Evolutionary conservation across 805 yeast genomes (phyloP), one percentile per base, ranked within the genome.

Genomic region (Hanseniaspora mollemarum): DNA sequence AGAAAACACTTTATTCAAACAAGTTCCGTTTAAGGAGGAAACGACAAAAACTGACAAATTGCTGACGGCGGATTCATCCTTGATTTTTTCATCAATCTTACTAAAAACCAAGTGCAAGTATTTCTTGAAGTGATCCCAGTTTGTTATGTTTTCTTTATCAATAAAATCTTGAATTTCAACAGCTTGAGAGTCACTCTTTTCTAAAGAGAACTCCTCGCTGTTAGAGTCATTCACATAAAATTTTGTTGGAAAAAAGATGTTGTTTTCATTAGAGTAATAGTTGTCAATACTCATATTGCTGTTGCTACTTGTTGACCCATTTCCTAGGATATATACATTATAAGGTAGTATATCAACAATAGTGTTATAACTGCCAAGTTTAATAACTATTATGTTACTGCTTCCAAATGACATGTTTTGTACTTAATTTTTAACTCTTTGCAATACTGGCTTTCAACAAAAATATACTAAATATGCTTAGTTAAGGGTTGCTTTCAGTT

Each of bases 181-280:
- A 12, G 43, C 3, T 8, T 5, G 16, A 21, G 22, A 25, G 3
- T 26, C 43, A 25, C 9, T 16, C 22, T 39, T 4, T 8, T 39
- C 32, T 13, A 39, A 39, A 25, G 43, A 39, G 4, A 39, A 21
- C 3, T 39, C 21, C 7, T 25, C n/a, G 4, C 15, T 3, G 26
- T 39, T n/a, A 13, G 18, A 4, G 13, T 24, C 9, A n/a, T 19
- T 39, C 3, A 12, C 21, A 16, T 39, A 39, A 13, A 21, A 10
- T 25, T 13, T 25, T 25, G 43, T n/a, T 15, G 43, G 26, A 26
- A 46, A 31, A 16, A 12, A 32, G n/a, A 32, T 15, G 28, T 40
- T 48, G 32, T 33, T 40, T 40, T 48, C 51, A n/a, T 48, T 48
- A 6, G 45, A 32, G 25, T 48, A 48, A n/a, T 48, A 48, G 12